phyloP scores from a whole-genome alignment of 2,329 filamentous ascomycete species.

The Tolypocladium sp. region DNA sequence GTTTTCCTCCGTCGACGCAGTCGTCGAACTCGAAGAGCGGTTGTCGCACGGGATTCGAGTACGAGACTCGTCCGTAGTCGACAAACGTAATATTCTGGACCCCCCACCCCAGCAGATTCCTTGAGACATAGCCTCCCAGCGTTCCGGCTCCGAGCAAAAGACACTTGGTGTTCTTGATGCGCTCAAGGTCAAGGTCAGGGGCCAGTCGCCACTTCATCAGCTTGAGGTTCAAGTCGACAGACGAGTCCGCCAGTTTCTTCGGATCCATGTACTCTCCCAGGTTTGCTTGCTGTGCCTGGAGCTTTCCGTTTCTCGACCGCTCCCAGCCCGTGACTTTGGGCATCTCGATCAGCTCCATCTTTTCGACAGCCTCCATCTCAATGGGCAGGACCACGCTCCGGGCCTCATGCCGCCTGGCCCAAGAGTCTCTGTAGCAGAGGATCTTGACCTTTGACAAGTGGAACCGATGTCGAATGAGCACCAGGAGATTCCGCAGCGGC shows the following conservation, averaged over 20 bases:
- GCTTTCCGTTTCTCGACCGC: conserved; percentile 67
- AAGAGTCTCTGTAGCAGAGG: conserved; percentile 82
- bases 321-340: conserved; percentile 97
- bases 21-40: conserved; percentile 87
- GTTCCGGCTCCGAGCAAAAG: conserved; percentile 88
- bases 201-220: conserved; percentile 98
- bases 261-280: conserved; percentile 93
- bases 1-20: conserved; percentile 73
- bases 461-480: conserved; percentile 77
- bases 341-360: conserved; percentile 43
- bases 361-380: conserved; percentile 39
- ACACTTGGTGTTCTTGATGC: conserved; percentile 83
- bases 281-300: conserved; percentile 70
- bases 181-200: conserved; percentile 76
- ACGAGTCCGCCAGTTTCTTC: conserved; percentile 75
- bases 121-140: conserved; percentile 84
- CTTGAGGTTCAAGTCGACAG: conserved; percentile 92
- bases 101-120: conserved; percentile 91
- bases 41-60: conserved; percentile 92
- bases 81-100: conserved; percentile 93
- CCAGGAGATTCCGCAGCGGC: conserved; percentile 82
- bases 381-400: conserved; percentile 71
- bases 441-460: conserved; percentile 69
- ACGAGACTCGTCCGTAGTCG: conserved; percentile 87
- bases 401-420: conserved; percentile 66